Conservation (phyloP, 306 rosid species). For the Parietaria judaica region DNA sequence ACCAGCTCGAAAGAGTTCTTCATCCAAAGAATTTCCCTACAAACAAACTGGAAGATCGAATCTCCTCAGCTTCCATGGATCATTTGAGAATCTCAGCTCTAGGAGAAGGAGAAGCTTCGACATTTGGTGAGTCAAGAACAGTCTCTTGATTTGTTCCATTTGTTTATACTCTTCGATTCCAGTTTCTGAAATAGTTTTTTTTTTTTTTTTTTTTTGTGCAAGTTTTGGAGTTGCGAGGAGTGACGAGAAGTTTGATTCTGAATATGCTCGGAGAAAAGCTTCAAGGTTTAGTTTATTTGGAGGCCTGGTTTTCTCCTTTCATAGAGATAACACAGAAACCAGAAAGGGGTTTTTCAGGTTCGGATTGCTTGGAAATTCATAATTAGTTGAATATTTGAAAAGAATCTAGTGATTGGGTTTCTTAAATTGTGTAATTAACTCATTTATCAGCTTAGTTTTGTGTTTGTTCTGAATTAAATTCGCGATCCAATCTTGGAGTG, state of each 20-base stretch:
- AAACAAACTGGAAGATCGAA: too few species aligned
- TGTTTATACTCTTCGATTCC: neutral
- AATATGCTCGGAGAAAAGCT: neutral
- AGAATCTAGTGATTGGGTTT: too few species aligned
- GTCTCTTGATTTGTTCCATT: neutral
- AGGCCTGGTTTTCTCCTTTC: constrained; percentile 5
- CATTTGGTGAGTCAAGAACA: too few species aligned
- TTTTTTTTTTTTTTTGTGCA: constrained; percentile 1
- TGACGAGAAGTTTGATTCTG: constrained; percentile 1
- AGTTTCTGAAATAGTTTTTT: neutral
- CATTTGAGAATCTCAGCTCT: too few species aligned
- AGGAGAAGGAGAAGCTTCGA: too few species aligned
- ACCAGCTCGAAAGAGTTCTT: too few species aligned
- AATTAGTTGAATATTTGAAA: neutral
- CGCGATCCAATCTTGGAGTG: too few species aligned
- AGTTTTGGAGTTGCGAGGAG: constrained; percentile 8
- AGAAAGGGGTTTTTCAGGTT: constrained; percentile 11
- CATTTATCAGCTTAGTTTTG: neutral
- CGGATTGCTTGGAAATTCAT: neutral
- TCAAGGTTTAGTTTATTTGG: constrained; percentile 2
- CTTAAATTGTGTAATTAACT: neutral
- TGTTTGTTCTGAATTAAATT: too few species aligned
- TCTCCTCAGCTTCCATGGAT: too few species aligned
- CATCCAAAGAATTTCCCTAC: too few species aligned
- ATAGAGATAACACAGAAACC: neutral